phyloP scores from a whole-genome alignment of 2,329 filamentous ascomycete genomes.

The Arthroderma sp. region DNA sequence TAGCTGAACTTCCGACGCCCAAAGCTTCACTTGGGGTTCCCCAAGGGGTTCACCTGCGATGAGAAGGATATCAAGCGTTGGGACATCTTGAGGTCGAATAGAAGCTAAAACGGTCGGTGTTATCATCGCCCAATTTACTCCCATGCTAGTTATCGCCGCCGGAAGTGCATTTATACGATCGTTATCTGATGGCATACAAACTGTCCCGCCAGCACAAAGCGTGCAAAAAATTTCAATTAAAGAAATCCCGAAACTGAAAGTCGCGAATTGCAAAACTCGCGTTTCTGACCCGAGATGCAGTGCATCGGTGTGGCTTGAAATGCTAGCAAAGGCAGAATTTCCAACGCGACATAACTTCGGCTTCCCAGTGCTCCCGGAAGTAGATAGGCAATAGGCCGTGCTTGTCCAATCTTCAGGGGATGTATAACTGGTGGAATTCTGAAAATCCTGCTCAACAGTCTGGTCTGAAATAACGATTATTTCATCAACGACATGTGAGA shows the following conservation, averaged over 20 bases:
- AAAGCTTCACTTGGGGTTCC: slow-evolving; percentile 18
- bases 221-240: slow-evolving; percentile 22
- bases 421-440: not conserved
- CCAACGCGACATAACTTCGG: slow-evolving; percentile 45
- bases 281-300: slow-evolving; percentile 18
- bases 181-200: slow-evolving; percentile 30
- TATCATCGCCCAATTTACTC: slow-evolving; percentile 39
- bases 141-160: slow-evolving; percentile 33
- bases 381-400: not conserved
- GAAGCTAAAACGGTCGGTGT: slow-evolving; percentile 40
- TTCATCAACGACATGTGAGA: not conserved
- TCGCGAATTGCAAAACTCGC: slow-evolving; percentile 25
- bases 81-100: slow-evolving; percentile 22
- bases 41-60: slow-evolving; percentile 23
- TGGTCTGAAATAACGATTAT: not conserved
- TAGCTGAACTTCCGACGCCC: slow-evolving; percentile 19
- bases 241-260: slow-evolving; percentile 30
- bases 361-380: slow-evolving; percentile 6
- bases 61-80: slow-evolving; percentile 21
- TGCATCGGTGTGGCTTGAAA: slow-evolving; percentile 15
- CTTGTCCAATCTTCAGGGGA: slow-evolving; percentile 13
- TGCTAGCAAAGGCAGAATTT: slow-evolving; percentile 37
- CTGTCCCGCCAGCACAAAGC: slow-evolving; percentile 24
- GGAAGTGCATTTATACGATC: slow-evolving; percentile 33
- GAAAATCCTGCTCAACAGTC: not conserved